Percentiles rank a stretch among this genome's conserved stretches.
Evolutionary conservation across 2,329 filamentous ascomycete genomes (phyloP).

Genomic region (Colletotrichum noveboracense): DNA sequence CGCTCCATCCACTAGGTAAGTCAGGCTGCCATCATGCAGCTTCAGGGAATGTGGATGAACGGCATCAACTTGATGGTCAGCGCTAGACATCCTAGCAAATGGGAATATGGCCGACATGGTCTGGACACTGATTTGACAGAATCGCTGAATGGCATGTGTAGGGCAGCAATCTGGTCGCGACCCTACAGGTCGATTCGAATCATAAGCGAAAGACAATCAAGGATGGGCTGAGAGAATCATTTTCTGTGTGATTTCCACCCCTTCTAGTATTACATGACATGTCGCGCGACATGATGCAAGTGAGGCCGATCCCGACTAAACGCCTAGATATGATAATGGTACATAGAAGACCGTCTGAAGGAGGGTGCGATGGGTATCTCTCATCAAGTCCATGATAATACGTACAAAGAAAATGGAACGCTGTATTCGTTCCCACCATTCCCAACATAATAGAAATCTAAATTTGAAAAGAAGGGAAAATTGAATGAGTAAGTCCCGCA

Average conservation of each 20-base stretch:
- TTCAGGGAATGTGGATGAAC: not conserved
- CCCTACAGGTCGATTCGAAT: not conserved
- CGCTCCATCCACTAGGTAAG: not conserved
- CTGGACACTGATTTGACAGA: not conserved
- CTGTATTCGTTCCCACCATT: not conserved
- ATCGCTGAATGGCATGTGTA: not conserved
- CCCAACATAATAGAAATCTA: not conserved
- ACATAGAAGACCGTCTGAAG: not conserved
- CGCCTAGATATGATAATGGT: not conserved
- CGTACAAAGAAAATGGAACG: not conserved
- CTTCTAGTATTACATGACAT: not conserved
- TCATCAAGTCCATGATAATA: constrained; percentile 19
- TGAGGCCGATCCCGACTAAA: not conserved
- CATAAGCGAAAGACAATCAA: not conserved
- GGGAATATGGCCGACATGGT: not conserved
- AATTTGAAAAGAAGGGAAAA: not conserved
- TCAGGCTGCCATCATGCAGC: not conserved
- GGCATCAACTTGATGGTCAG: not conserved
- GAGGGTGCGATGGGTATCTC: constrained; percentile 19
- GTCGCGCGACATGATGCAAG: not conserved
- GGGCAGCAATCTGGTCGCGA: not conserved
- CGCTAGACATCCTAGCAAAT: not conserved
- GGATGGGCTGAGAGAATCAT: not conserved
- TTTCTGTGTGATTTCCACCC: not conserved
- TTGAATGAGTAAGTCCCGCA: not conserved